These are phyloP conservation scores for Cystobasidiaceae sp. DNA, from an alignment of 1,284 basidiomycete species.

Conservation along the genomic window DNA sequence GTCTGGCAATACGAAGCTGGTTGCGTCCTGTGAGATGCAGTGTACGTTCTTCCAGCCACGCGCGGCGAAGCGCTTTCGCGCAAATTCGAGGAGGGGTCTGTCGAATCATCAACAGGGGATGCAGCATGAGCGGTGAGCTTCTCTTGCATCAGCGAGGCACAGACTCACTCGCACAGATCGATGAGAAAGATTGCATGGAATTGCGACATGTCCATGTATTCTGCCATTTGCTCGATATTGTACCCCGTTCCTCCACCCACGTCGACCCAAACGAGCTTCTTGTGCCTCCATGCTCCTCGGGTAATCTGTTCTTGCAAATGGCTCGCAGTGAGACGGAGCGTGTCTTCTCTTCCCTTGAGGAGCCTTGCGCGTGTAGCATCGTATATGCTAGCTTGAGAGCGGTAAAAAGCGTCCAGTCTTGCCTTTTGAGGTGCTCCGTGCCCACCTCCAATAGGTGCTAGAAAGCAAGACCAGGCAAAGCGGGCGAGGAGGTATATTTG, in stretches of 20 bases:
- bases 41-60: slow-evolving; percentile 70
- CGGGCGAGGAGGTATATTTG: slow-evolving; percentile 19
- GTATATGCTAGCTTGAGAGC: slow-evolving; percentile 64
- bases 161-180: slow-evolving; percentile 38
- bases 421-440: slow-evolving; percentile 45
- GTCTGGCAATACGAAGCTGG: slow-evolving; percentile 61
- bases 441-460: slow-evolving; percentile 51
- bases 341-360: slow-evolving; percentile 64
- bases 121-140: too few relatives aligned
- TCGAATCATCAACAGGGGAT: slow-evolving; percentile 50
- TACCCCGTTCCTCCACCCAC: slow-evolving; percentile 72
- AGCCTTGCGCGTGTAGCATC: slow-evolving; percentile 60
- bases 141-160: too few relatives aligned
- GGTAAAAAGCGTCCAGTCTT: slow-evolving; percentile 56
- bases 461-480: slow-evolving; percentile 42
- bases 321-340: slow-evolving; percentile 63
- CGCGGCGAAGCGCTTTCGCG: slow-evolving; percentile 61
- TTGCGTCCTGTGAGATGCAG: slow-evolving; percentile 70
- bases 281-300: slow-evolving; percentile 37
- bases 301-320: slow-evolving; percentile 57
- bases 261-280: slow-evolving; percentile 69
- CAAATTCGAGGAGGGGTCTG: slow-evolving; percentile 67
- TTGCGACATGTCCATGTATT: slow-evolving; percentile 59
- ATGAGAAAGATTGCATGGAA: slow-evolving; percentile 67
- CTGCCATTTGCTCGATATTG: slow-evolving; percentile 77